Percentiles rank a stretch among this genome's conserved stretches.
Evolutionary conservation across 768 basidiomycete species (phyloP).

Genomic region (Megacollybia marginata): DNA sequence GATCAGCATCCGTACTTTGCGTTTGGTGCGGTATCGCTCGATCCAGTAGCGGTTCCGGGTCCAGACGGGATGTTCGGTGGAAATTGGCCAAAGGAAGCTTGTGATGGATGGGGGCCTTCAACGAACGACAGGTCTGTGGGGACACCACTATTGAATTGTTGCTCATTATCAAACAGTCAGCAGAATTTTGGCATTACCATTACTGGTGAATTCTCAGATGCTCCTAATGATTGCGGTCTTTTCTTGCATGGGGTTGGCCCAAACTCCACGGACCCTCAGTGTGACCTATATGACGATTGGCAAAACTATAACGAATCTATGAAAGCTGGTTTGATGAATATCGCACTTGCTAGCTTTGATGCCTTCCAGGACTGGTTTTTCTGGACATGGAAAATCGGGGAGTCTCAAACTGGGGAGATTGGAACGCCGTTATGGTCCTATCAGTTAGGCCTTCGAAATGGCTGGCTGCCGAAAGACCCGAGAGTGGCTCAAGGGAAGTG

Average conservation of each 20-base stretch:
- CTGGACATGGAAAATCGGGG: constrained; percentile 80
- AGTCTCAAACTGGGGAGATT: constrained; percentile 48
- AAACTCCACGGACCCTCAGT: not conserved
- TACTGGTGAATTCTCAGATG: constrained; percentile 72
- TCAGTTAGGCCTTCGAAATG: constrained; percentile 55
- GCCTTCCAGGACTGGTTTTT: constrained; percentile 63
- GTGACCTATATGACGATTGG: constrained; percentile 30
- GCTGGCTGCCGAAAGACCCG: constrained; percentile 65
- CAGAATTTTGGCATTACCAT: constrained; percentile 58
- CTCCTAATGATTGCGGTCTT: constrained; percentile 59
- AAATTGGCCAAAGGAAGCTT: constrained; percentile 43
- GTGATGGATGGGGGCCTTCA: constrained; percentile 48
- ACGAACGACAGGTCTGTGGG: constrained; percentile 43
- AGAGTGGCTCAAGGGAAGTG: constrained; percentile 50
- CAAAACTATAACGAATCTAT: constrained; percentile 28
- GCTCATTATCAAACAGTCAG: constrained; percentile 19
- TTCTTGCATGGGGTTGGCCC: constrained; percentile 32
- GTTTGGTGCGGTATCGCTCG: constrained; percentile 35
- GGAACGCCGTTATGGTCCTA: constrained; percentile 65
- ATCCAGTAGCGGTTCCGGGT: constrained; percentile 23
- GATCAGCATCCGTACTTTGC: constrained; percentile 72
- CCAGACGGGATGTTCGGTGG: constrained; percentile 30
- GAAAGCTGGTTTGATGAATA: constrained; percentile 9
- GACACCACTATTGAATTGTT: constrained; percentile 4
- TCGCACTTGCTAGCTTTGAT: constrained; percentile 39